A percentile compares a stretch with the other conserved stretches of the same genome.
phyloP scores from a whole-genome alignment of 1,139 yeast species.

The Sugiyamaella neomexicana region DNA sequence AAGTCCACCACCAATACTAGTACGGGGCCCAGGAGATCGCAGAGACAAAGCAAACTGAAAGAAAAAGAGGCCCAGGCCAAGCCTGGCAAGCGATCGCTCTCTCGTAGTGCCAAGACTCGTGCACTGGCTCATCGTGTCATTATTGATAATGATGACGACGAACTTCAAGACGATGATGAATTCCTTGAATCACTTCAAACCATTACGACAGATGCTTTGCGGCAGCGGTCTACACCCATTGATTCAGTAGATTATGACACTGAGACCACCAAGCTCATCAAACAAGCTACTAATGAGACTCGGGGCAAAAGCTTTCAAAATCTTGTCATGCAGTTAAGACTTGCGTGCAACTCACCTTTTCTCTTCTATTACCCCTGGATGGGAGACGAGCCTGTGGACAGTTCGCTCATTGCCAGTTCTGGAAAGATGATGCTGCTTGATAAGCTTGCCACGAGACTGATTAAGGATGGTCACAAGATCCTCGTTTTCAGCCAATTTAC shows the following conservation, averaged over 20 bases:
- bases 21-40: background rate
- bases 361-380: slow-evolving; percentile 79
- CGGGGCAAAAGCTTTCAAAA: slow-evolving; percentile 55
- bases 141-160: slow-evolving; percentile 17
- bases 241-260: slow-evolving; percentile 1
- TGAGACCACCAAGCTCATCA: slow-evolving; percentile 9
- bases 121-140: slow-evolving; percentile 2
- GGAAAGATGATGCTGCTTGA: slow-evolving; percentile 72
- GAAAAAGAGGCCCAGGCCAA: background rate
- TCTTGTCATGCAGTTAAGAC: slow-evolving; percentile 76
- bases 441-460: slow-evolving; percentile 55
- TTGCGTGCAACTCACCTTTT: slow-evolving; percentile 83
- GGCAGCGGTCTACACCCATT: background rate
- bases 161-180: slow-evolving; percentile 19
- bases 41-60: background rate
- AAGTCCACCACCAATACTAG: no score
- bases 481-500: slow-evolving; percentile 88
- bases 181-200: slow-evolving; percentile 14
- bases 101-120: slow-evolving; percentile 8
- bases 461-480: slow-evolving; percentile 57
- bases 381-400: slow-evolving; percentile 42
- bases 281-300: slow-evolving; percentile 12
- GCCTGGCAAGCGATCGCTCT: background rate
- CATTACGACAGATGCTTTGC: background rate
- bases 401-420: slow-evolving; percentile 52